Conservation (phyloP, 2,329 filamentous ascomycete genomes). For the Gremmenia infestans region DNA sequence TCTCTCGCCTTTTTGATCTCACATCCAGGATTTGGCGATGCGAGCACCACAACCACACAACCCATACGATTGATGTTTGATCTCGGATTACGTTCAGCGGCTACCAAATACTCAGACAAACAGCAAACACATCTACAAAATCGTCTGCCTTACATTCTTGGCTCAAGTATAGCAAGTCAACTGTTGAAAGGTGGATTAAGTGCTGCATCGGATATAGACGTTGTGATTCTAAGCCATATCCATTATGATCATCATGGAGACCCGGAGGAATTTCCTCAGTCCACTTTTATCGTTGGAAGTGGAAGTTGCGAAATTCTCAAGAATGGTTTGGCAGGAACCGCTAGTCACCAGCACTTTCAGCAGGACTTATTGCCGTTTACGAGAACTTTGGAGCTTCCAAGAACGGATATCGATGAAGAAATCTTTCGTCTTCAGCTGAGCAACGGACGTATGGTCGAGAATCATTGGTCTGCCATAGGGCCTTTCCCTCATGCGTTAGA, state of each 20-base stretch:
- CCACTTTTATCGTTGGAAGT: conserved; percentile 46
- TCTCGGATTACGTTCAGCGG: conserved; percentile 44
- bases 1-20: conserved; percentile 49
- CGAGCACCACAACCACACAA: conserved; percentile 8
- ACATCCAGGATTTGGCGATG: conserved; percentile 34
- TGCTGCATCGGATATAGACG: conserved; percentile 14
- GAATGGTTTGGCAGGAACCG: conserved; percentile 19
- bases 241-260: conserved; percentile 57
- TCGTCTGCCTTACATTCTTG: conserved; percentile 40
- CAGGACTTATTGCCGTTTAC: conserved; percentile 37
- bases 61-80: conserved; percentile 43
- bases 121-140: conserved; percentile 41
- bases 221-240: conserved; percentile 43
- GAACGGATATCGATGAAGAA: not conserved
- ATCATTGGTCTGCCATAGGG: conserved; percentile 39
- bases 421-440: conserved; percentile 5
- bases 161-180: conserved; percentile 39
- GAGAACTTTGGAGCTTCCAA: conserved; percentile 40
- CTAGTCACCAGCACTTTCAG: conserved; percentile 39
- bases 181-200: conserved; percentile 35
- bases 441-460: conserved; percentile 19
- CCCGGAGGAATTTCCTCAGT: conserved; percentile 43
- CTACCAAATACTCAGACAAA: conserved; percentile 38
- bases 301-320: conserved; percentile 40
- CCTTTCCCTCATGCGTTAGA: conserved; percentile 43